These are phyloP conservation scores for Claviceps paspali DNA, from an alignment of 2,329 filamentous ascomycete genomes.

Conservation along the genomic window DNA sequence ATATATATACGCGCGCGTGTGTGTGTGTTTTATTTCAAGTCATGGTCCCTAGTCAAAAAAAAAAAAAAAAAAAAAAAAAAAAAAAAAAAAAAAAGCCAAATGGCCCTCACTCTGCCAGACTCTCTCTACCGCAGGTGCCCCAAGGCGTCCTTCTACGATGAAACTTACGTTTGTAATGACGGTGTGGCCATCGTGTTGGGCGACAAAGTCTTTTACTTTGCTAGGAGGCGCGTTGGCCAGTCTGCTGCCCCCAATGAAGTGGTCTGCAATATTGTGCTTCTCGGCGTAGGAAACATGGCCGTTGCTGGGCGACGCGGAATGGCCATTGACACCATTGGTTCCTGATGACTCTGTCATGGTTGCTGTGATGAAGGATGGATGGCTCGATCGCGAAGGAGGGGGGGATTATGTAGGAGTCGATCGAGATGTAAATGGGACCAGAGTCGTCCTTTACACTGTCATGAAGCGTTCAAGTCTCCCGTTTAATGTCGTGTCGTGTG, in stretches of 20 bases:
- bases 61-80: no score
- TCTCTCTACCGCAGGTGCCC: no score
- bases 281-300: constrained; percentile 56
- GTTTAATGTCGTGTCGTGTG: not conserved
- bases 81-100: no score
- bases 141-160: not conserved
- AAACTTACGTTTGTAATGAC: constrained; percentile 94
- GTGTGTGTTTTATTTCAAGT: no score
- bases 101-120: not conserved
- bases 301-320: constrained; percentile 37
- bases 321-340: constrained; percentile 29
- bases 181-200: constrained; percentile 79
- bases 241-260: constrained; percentile 94
- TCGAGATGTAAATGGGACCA: not conserved
- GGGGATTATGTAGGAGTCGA: not conserved
- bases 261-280: constrained; percentile 68
- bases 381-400: not conserved
- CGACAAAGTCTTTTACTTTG: constrained; percentile 92
- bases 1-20: no score
- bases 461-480: not conserved
- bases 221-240: constrained; percentile 67
- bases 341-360: constrained; percentile 31
- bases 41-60: no score
- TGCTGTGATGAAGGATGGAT: constrained; percentile 1
- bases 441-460: constrained; percentile 3